Evolutionary conservation across 2,329 filamentous ascomycete species (phyloP), one percentile per base, ranked within the genome.

Genomic region (Cladosporium sp.): DNA sequence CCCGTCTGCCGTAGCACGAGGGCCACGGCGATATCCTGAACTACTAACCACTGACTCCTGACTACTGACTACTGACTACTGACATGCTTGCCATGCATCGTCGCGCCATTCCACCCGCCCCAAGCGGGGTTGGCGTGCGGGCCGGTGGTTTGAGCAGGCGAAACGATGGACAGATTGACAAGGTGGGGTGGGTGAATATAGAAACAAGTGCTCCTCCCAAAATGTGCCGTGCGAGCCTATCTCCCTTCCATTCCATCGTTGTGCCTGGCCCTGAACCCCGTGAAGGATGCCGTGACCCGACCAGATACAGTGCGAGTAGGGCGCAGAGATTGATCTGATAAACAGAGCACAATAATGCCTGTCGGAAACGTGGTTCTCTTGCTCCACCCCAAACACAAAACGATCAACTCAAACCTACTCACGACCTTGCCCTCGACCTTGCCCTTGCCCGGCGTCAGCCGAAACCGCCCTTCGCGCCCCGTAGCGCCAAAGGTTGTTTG

Each of bases 91-190:
- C 27, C 40, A 27, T 39, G 32, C 32, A 30, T 12, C 44, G 22
- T 27, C 22, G 22, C 22, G 22, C 22, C 22, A 27, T 27, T 27
- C 22, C 22, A 4, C 4, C 22, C 17, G 24, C 37, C 17, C 37
- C 45, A 38, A 19, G 44, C 44, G 34, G 43, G 43, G 43, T 47
- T 34, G 18, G 32, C 43, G 20, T 39, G 15, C 43, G 43, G 17
- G 43, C 34, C 43, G 43, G 43, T n/a, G 20, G 43, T 47, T 47
- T 47, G 43, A 47, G 43, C 18, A 47, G 22, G 38, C 43, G 43
- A 47, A 22, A n/a, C n/a, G n/a, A n/a, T n/a, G n/a, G n/a, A n/a
- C n/a, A n/a, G n/a, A n/a, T n/a, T n/a, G n/a, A n/a, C n/a, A n/a
- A n/a, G n/a, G n/a, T n/a, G n/a, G n/a, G n/a, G 43, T 12, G 15